Evolutionary conservation across 371 early-diverging fungal genomes (phyloP), one percentile per base, ranked within the genome.

Genomic region (Rhizopus microsporus): DNA sequence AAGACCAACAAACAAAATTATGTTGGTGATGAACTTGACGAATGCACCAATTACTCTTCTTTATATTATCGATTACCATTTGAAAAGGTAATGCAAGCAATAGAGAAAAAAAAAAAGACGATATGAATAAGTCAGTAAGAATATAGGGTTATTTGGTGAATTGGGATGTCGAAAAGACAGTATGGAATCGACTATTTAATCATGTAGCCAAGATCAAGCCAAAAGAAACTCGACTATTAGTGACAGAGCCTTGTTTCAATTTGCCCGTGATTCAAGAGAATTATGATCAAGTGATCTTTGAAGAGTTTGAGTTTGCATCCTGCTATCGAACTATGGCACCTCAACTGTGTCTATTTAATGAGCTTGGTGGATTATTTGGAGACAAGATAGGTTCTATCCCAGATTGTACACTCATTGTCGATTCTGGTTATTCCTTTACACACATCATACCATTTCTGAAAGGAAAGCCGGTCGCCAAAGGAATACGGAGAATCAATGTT

Each of bases 251-350:
- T 16, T 81, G 83, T 45, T 84, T 93, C 62, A 93, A 93, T 67
- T 68, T 94, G 38, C 83, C 83, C 9, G 79, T 74, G 52, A 82
- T 93, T 44, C 88, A 86, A 57, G 75, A 84, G 23, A 68, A 77
- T 5, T 88, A 88, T 55, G 93, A 94, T 69, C 91, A 94, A 71
- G 80, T 94, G 5, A 73, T 91, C 9, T 94, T 92, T 76, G 94
- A 94, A 63, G 92, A 91, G 59, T 93, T 88, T 59, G 85, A 82
- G 49, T 93, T 94, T 62, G 63, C 76, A 3, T 68, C 85, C 0
- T 81, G 80, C 62, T 78, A 77, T 54, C 78, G 93, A 7, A 75
- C 86, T 7, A 80, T 83, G 54, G 73, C 70, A n/a, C 70, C 80
- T 1, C 67, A 73, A 51, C 55, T 79, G 6, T 79, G 77, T 38